Base-by-base conservation (phyloP, 1,284 basidiomycete genomes). In the Amylostereum chailletii region DNA sequence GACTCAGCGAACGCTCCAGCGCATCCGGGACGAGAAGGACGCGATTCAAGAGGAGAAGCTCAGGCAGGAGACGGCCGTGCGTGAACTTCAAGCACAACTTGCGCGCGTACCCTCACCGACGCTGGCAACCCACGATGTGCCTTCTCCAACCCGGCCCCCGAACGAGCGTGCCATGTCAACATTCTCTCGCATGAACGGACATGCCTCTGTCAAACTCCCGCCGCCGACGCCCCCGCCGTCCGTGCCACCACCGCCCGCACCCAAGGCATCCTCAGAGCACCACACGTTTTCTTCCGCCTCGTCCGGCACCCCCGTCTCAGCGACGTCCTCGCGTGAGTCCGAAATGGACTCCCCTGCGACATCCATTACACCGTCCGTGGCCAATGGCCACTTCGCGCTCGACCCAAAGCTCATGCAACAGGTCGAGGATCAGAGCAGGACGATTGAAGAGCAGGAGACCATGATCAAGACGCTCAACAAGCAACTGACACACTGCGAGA, bases 381-480 rank as follows among this genome's bases (percentile, higher is more conserved):
- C 64, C 33, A 66, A 63, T 42, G 58, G 65, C 3, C 57, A 68
- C 45, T 53, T 66, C 27, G 50, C 63, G 6, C 46, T 62, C 36
- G 86, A 90, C 59, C 57, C 72, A 40, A 85, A 88, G 61, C 47
- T 80, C 2, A 58, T 68, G 2, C 70, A 66, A 46, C 81, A 81
- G 59, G 60, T 92, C 8, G 84, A 88, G 55, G 80, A 87, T 57
- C 87, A 90, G 64, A 65, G 76, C 11, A 88, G 85, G 60, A 79
- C 79, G 47, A 71, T 92, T 43, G 86, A 83, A 31, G 90, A 93
- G 68, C 87, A 90, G 62, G 89, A 92, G 57, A 77, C 76, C 45
- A 90, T 89, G 86, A 92, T 95, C 71, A 88, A 90, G 69, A 93
- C 86, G 34, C 77, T 96, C 50, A 91, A 92, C 67, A 92, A 94